Percentiles rank a stretch among this genome's conserved stretches.
phyloP scores from a whole-genome alignment of 1,139 yeast species.

The Groenewaldozyma sp. region DNA sequence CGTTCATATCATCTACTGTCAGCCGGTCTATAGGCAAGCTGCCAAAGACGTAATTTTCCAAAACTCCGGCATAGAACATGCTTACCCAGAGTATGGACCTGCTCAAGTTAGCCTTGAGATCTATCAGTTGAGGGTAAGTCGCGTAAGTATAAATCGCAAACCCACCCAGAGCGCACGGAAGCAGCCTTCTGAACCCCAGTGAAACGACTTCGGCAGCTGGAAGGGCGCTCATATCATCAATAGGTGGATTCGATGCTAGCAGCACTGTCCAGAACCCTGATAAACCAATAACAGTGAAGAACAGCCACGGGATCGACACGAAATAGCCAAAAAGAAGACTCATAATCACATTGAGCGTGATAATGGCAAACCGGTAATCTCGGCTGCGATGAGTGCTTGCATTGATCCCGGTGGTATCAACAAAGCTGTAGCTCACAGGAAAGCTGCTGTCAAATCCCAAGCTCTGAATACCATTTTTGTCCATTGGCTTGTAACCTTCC shows the following conservation, averaged over 20 bases:
- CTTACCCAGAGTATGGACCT: constrained; percentile 66
- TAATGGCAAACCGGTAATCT: constrained; percentile 56
- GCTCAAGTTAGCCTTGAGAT: constrained; percentile 33
- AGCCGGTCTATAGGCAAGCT: constrained; percentile 80
- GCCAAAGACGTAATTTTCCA: constrained; percentile 84
- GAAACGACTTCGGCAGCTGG: constrained; percentile 53
- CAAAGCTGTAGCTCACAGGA: constrained; percentile 64
- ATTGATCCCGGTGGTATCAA: constrained; percentile 23
- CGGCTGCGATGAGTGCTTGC: constrained; percentile 39
- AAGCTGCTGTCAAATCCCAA: constrained; percentile 61
- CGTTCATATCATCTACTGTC: constrained; percentile 56
- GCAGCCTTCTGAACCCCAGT: constrained; percentile 58
- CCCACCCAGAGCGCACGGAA: constrained; percentile 66
- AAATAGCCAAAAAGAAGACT: constrained; percentile 47
- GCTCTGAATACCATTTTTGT: constrained; percentile 43
- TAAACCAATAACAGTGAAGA: constrained; percentile 52
- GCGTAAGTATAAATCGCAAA: constrained; percentile 64
- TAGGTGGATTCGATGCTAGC: constrained; percentile 78
- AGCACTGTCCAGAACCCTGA: constrained; percentile 86
- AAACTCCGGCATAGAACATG: constrained; percentile 72
- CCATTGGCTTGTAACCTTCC: constrained; percentile 33
- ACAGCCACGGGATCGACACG: constrained; percentile 44
- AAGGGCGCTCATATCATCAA: constrained; percentile 45
- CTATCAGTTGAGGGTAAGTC: constrained; percentile 28
- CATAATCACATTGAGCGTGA: constrained; percentile 48